Percentiles rank a stretch among this genome's conserved stretches.
phyloP scores from a whole-genome alignment of 257 asterid species.

The Solanum ossicruentum region DNA sequence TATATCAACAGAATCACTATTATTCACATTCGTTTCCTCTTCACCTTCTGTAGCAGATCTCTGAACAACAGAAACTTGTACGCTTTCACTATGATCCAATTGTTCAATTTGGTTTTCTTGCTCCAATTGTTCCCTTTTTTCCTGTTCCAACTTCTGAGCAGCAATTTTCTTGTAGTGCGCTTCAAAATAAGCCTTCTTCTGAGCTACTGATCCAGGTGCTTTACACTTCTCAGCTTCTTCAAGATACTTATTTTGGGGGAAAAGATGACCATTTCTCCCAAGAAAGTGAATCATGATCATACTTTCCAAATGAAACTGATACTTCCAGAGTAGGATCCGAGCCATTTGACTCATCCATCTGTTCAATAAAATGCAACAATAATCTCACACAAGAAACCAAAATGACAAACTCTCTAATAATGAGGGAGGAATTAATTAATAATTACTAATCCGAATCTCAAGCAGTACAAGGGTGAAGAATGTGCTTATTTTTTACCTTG shows the following conservation, averaged over 20 bases:
- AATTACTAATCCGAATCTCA: background rate
- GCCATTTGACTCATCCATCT: conserved; percentile 61
- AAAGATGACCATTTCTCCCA: conserved; percentile 97
- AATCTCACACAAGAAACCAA: conserved; percentile 1
- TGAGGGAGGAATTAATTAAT: background rate
- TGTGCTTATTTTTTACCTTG: conserved; percentile 24
- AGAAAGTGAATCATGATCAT: conserved; percentile 66
- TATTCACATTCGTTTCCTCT: background rate
- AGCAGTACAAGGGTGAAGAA: conserved; percentile 16
- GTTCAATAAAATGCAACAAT: conserved; percentile 14
- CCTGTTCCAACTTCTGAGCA: conserved; percentile 47
- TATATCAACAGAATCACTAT: background rate
- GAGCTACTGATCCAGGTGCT: background rate
- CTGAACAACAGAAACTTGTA: background rate
- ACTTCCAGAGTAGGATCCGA: conserved; percentile 51
- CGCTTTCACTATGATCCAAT: background rate
- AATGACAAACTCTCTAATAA: conserved; percentile 8
- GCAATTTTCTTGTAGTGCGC: conserved; percentile 85
- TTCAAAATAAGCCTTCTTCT: conserved; percentile 90
- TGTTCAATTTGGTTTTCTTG: too few relatives aligned
- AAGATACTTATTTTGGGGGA: conserved; percentile 71
- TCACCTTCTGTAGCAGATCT: conserved; percentile 14
- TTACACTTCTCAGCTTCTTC: background rate
- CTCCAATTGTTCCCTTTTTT: background rate
- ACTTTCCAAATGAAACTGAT: conserved; percentile 86